Base-by-base conservation (phyloP, 176 grass and related monocot genomes). In the Lolium perenne region DNA sequence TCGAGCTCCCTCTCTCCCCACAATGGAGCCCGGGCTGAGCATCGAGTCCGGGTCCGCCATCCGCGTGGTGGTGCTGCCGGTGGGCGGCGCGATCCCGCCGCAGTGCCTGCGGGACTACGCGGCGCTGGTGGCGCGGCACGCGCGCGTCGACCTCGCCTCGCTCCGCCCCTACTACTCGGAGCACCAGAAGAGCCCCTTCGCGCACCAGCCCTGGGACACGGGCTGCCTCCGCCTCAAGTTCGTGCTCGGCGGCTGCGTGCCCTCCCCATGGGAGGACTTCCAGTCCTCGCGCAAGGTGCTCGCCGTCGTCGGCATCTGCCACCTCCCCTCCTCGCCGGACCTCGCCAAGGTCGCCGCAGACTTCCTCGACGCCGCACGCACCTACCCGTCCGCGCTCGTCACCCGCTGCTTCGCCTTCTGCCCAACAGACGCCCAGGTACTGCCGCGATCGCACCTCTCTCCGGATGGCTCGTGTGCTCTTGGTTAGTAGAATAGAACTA, bases 21-120 rank as follows among this genome's bases (percentile, higher is more conserved):
- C 85, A 82, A 99, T 99, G 97, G 97, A 99, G 94, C 97, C 97
- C 79, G 92, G 91, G 59, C 84, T 99, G 82, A 99, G 97, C 94
- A 96, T 99, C 71, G 93, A 99, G 84, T 96, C 94, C 45, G 87
- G 89, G 12, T 94, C 92, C 10, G 87, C 90, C 86, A 91, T 99
- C 92, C 94, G 90, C 68, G 88, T 99, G 12, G 94, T 85, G n/a
- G 94, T 99, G 76, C 86, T 99, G 4, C 94, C 92, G 10, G 89
- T 99, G 59, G 97, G 93, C 35, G 93, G 94, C 6, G 18, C 90
- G 49, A 99, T 99, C 85, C 94, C 94, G 18, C 76, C 90, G 16
- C 54, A 73, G 40, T 79, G 78, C 84, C 88, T 99, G 50, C 97
- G 97, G 62, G 88, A 94, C 79, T 99, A 99, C 90, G 81, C 87